Percentiles rank a stretch among this genome's conserved stretches.
These are phyloP conservation scores for Clitoria ternatea DNA, from an alignment of 306 rosid species.

Conservation along the genomic window DNA sequence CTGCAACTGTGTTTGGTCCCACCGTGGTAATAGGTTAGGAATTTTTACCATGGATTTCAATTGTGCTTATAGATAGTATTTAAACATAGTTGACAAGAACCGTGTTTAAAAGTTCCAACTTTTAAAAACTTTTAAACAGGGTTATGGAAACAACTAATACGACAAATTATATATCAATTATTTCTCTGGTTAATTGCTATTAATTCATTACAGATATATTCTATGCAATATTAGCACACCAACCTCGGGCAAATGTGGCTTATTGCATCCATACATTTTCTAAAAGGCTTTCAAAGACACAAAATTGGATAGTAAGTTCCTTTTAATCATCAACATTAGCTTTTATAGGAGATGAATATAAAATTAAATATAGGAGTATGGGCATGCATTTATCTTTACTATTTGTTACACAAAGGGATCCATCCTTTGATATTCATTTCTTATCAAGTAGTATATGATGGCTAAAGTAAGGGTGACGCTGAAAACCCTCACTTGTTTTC, in stretches of 20 bases:
- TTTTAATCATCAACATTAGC: too few species aligned
- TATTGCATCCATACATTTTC: constrained; percentile 78
- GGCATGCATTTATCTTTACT: background rate
- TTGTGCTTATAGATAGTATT: too few species aligned
- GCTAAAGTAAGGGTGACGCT: background rate
- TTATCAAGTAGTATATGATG: background rate
- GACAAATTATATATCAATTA: background rate
- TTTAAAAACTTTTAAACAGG: too few species aligned
- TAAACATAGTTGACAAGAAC: too few species aligned
- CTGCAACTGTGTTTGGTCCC: too few species aligned
- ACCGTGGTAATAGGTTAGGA: too few species aligned
- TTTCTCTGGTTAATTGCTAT: background rate
- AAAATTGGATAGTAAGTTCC: constrained; percentile 74
- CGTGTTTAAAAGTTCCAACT: too few species aligned
- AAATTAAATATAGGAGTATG: background rate
- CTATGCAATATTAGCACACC: constrained; percentile 66
- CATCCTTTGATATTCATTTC: background rate
- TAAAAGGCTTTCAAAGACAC: constrained; percentile 77
- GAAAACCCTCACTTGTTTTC: background rate
- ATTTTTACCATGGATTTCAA: too few species aligned
- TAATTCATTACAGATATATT: constrained; percentile 55
- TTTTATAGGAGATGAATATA: background rate
- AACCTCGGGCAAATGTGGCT: constrained; percentile 86
- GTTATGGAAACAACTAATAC: too few species aligned
- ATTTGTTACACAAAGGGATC: background rate